Percentiles rank a stretch among this genome's conserved stretches.
These are phyloP conservation scores for Starmerella etchellsii DNA, from an alignment of 805 yeast genomes.

Conservation along the genomic window DNA sequence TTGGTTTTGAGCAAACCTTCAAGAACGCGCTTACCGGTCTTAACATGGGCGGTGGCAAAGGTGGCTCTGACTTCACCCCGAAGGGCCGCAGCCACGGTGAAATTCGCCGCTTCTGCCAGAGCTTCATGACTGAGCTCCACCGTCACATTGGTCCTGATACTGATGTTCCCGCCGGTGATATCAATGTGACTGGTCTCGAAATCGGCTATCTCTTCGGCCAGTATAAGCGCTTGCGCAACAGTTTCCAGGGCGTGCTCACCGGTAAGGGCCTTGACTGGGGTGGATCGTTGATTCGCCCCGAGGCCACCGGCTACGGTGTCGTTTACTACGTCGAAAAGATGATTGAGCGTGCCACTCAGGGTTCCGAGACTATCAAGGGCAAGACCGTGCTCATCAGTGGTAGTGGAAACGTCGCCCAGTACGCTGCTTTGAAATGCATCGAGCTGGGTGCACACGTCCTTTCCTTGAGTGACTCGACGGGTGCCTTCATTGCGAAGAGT, in stretches of 20 bases:
- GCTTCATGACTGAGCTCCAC: constrained; percentile 90
- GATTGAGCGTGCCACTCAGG: constrained; percentile 84
- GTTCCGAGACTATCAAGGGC: constrained; percentile 81
- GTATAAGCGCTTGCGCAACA: constrained; percentile 79
- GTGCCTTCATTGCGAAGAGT: constrained; percentile 52
- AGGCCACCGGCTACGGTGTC: constrained; percentile 97
- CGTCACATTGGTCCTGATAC: constrained; percentile 95
- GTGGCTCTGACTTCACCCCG: constrained; percentile 97
- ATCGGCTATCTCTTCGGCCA: constrained; percentile 94
- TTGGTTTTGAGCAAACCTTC: constrained; percentile 97
- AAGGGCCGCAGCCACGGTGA: constrained; percentile 87
- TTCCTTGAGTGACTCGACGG: constrained; percentile 90
- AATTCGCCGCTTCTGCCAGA: constrained; percentile 91
- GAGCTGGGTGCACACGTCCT: constrained; percentile 95
- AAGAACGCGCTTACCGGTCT: constrained; percentile 96
- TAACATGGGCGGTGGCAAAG: constrained; percentile 98
- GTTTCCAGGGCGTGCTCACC: constrained; percentile 93
- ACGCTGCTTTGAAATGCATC: constrained; percentile 92
- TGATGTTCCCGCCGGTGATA: constrained; percentile 99
- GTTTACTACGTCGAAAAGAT: constrained; percentile 95
- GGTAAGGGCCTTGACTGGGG: constrained; percentile 99
- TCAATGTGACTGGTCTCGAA: constrained; percentile 96
- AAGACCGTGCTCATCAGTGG: constrained; percentile 95
- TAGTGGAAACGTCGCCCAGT: constrained; percentile 98
- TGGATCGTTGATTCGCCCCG: constrained; percentile 97